A percentile compares a stretch with the other conserved stretches of the same genome.
phyloP scores from a whole-genome alignment of 495 filamentous ascomycete species.

The Lentithecium fluviatile region DNA sequence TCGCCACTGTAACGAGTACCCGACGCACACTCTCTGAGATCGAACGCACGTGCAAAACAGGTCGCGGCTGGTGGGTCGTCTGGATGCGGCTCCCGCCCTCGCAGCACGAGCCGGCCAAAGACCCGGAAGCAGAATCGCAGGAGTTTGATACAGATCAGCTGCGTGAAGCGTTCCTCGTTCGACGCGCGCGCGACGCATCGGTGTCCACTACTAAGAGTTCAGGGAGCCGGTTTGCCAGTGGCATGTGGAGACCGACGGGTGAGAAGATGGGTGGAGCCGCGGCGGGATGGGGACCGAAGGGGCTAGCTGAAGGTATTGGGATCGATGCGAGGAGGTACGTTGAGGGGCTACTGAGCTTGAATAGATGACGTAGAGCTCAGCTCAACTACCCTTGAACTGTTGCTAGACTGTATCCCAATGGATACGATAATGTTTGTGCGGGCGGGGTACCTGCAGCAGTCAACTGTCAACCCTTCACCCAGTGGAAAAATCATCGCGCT shows the following conservation, averaged over 20 bases:
- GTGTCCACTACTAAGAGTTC: conserved; percentile 42
- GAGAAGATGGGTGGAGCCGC: conserved; percentile 42
- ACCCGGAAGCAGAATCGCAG: conserved; percentile 14
- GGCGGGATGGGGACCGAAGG: conserved; percentile 57
- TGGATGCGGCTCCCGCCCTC: conserved; percentile 72
- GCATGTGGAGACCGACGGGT: conserved; percentile 44
- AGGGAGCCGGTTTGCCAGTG: conserved; percentile 34
- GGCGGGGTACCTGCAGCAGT: no score
- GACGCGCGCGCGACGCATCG: conserved; percentile 69
- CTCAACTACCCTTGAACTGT: neutral
- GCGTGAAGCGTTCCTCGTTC: conserved; percentile 72
- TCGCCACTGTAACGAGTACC: conserved; percentile 71
- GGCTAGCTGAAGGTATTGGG: conserved; percentile 80
- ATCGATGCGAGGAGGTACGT: conserved; percentile 85
- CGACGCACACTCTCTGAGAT: conserved; percentile 53
- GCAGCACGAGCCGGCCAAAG: conserved; percentile 4
- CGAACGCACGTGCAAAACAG: conserved; percentile 90
- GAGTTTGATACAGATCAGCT: conserved; percentile 31
- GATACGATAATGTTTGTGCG: no score
- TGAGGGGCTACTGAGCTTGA: conserved; percentile 74
- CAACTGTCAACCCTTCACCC: no score
- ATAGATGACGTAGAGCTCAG: conserved; percentile 48
- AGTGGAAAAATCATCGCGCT: no score
- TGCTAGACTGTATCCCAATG: no score
- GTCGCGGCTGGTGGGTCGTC: conserved; percentile 92